Conservation (phyloP, 1,284 basidiomycete species). For the Tilletiopsis washingtonensis region DNA sequence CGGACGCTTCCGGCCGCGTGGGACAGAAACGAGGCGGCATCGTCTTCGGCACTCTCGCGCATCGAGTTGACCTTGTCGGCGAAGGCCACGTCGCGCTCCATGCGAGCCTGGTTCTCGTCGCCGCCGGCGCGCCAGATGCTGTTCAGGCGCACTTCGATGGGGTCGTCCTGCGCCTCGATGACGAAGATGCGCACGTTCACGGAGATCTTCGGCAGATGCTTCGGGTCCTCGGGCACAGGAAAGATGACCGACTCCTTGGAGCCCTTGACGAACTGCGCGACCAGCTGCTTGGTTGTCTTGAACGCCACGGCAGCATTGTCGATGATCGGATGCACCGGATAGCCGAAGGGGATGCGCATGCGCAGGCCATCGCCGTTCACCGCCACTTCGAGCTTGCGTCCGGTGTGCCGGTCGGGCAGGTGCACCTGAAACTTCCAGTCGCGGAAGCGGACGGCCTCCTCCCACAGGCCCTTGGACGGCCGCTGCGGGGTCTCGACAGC, state of each 20-base stretch:
- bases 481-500: conserved; percentile 50
- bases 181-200: conserved; percentile 58
- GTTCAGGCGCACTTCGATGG: conserved; percentile 71
- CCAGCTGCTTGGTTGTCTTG: conserved; percentile 50
- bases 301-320: conserved; percentile 49
- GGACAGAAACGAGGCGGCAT: not conserved
- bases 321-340: conserved; percentile 56
- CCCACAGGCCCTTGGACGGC: conserved; percentile 57
- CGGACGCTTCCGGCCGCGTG: not conserved
- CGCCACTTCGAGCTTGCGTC: conserved; percentile 17
- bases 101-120: conserved; percentile 65
- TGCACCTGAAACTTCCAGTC: conserved; percentile 50
- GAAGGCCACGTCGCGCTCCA: conserved; percentile 74
- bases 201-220: conserved; percentile 53
- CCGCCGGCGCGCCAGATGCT: conserved; percentile 70
- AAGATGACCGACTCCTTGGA: conserved; percentile 31
- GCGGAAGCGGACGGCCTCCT: conserved; percentile 65
- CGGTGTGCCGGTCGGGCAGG: conserved; percentile 4
- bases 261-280: conserved; percentile 48
- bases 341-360: conserved; percentile 71
- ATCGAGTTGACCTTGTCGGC: conserved; percentile 59
- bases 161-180: conserved; percentile 79
- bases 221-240: conserved; percentile 39
- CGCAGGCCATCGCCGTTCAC: conserved; percentile 62
- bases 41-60: not conserved